Evolutionary conservation across 2,329 filamentous ascomycete genomes (phyloP).

Genomic region (Passalora sequoiae): DNA sequence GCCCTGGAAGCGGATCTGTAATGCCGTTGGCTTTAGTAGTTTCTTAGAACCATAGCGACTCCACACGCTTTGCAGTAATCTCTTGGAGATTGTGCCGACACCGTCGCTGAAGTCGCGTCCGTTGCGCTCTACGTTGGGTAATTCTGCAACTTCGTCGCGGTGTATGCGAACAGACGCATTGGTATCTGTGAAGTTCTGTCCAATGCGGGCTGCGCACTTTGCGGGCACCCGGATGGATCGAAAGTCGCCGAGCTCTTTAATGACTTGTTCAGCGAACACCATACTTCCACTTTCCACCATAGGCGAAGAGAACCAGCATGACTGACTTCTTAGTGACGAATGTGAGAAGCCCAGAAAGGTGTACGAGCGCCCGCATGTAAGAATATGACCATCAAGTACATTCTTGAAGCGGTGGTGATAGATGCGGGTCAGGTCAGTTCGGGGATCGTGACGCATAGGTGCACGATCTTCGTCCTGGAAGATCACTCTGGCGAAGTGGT

Average conservation of each 20-base stretch:
- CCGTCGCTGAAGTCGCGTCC: slow-evolving; percentile 70
- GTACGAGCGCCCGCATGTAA: slow-evolving; percentile 59
- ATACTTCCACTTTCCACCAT: slow-evolving; percentile 36
- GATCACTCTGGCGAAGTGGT: slow-evolving; percentile 64
- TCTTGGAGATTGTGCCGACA: slow-evolving; percentile 65
- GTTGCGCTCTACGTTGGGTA: slow-evolving; percentile 53
- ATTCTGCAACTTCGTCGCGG: slow-evolving; percentile 31
- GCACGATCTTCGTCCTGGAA: slow-evolving; percentile 71
- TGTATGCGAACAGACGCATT: slow-evolving; percentile 55
- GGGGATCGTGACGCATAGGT: slow-evolving; percentile 54
- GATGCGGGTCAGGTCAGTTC: slow-evolving; percentile 47
- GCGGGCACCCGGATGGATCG: slow-evolving; percentile 49
- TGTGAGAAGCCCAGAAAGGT: slow-evolving; percentile 73
- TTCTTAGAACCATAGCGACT: slow-evolving; percentile 45
- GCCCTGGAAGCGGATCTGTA: slow-evolving; percentile 69
- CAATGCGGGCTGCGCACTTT: slow-evolving; percentile 56
- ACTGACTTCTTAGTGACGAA: slow-evolving; percentile 67
- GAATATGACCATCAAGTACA: slow-evolving; percentile 56
- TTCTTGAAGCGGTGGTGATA: slow-evolving; percentile 55
- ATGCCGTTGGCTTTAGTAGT: slow-evolving; percentile 54
- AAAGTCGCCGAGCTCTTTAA: slow-evolving; percentile 48
- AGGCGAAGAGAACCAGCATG: slow-evolving; percentile 61
- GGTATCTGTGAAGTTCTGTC: slow-evolving; percentile 70
- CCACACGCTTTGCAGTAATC: slow-evolving; percentile 58
- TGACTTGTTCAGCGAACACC: slow-evolving; percentile 38